Base-by-base conservation (phyloP, 106 monocot species). In the Acorus gramineus region DNA sequence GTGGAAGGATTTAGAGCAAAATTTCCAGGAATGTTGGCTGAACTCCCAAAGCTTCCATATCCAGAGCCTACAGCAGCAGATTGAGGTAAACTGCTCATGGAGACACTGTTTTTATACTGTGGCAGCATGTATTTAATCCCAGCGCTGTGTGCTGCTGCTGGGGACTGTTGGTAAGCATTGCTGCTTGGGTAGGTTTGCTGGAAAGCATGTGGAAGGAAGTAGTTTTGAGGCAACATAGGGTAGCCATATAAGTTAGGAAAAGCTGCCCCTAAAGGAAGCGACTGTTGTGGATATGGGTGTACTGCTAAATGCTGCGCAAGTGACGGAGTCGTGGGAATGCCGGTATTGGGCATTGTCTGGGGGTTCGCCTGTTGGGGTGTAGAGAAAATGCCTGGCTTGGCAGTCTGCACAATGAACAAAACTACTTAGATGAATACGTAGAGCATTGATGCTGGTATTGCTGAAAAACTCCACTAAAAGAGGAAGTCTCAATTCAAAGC, bases 231-330 rank as follows among this genome's bases (percentile, higher is more conserved):
- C 11, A 89, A 78, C 57, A 82, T 87, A n/a, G 87, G 90, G 50
- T 91, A 96, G 65, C 96, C 59, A 14, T 91, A 85, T 82, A 96
- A 83, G 71, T 90, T 96, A 7, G 90, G 57, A 69, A 87, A 91
- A 57, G 73, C 28, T 1, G 28, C 90, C 2, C 87, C 90, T n/a
- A 90, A 52, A 62, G 95, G 85, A 52, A 96, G 86, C 6, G 84
- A 66, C 59, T 82, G 85, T 62, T 96, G 96, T 63, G 87, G 75
- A 63, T 85, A 96, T 8, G 76, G 90, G 66, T 82, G 84, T 14
- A 91, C 69, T 2, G 84, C 76, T 59, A 91, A 59, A 56, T 81
- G 90, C 55, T 91, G 96, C 11, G 96, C 84, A 54, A 91, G 75
- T n/a, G 75, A 54, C 53, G 75, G 74, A 3, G 76, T 77, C 1